Evolutionary conservation across 371 early-diverging fungal species (phyloP), one percentile per base, ranked within the genome.

Genomic region (Saksenaea vasiformis): DNA sequence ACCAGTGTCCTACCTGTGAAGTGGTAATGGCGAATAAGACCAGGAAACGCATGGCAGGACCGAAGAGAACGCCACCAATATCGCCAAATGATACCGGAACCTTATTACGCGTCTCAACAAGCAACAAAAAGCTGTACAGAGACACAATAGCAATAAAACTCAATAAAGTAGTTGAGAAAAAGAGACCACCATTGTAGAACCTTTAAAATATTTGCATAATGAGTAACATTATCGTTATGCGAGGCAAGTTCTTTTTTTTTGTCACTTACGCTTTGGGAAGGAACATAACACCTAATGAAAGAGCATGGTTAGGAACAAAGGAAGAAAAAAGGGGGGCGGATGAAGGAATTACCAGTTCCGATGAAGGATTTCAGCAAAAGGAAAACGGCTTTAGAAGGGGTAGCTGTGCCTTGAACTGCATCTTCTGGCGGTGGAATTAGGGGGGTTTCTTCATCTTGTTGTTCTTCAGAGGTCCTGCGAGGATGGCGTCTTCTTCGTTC

Each of bases 351-450:
- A 76, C 82, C 82, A 22, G 92, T 95, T 41, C 93, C 95, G 56
- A 95, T 89, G 81, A 95, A 95, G 1, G 93, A 89, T 76, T 95
- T 95, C 37, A 93, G 70, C 22, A 93, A 74, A 76, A 95, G 77
- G 68, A 93, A 93, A n/a, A 92, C 91, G 9, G 92, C 91, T 71
- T 93, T 93, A 24, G 87, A 82, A 8, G 89, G 85, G 1, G 91
- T 89, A 1, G 88, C 85, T 10, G 91, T 91, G n/a, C 92, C 93
- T 61, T 88, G 87, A 35, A 89, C 82, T 1, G 83, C 84, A 75
- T 71, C 83, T 68, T 65, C 85, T 78, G 61, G 87, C 68, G 69
- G 79, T 53, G 77, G 87, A 78, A 66, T 86, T 73, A 63, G 78
- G 64, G 64, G 87, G 78, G 58, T 76, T 73, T 37, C 73, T 76